phyloP scores from a whole-genome alignment of 1,139 yeast genomes.

The Hyphopichia khmerensis region DNA sequence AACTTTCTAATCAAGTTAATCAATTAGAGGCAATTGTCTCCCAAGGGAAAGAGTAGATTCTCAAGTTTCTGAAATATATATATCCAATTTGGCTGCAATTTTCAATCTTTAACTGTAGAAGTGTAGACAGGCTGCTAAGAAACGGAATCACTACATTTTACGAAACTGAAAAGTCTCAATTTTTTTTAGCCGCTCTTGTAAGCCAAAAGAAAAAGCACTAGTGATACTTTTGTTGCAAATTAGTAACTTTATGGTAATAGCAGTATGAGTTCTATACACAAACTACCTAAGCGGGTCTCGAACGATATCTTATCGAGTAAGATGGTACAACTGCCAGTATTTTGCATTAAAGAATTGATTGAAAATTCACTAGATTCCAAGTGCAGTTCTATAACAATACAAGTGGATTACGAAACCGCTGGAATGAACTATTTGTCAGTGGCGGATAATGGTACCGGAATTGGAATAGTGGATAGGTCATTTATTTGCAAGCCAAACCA shows the following conservation, averaged over 20 bases:
- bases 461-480: not conserved
- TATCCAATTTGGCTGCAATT: no score
- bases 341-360: constrained; percentile 2
- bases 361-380: constrained; percentile 3
- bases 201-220: no score
- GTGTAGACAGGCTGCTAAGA: no score
- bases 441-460: constrained; percentile 2
- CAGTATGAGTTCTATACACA: not conserved
- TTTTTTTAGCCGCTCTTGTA: not conserved
- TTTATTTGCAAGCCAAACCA: not conserved
- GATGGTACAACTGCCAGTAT: constrained; percentile 1
- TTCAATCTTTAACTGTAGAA: no score
- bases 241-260: not conserved
- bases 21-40: constrained; percentile 22
- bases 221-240: no score
- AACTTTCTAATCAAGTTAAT: constrained; percentile 26
- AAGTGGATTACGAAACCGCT: constrained; percentile 1
- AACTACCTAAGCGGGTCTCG: not conserved
- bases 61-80: no score
- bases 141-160: no score
- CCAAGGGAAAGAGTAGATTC: no score
- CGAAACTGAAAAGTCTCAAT: no score
- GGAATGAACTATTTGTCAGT: constrained; percentile 3
- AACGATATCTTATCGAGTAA: not conserved
- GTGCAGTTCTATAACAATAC: not conserved